Evolutionary conservation across 2,329 filamentous ascomycete genomes (phyloP).

Genomic region (Graphilbum sp.): DNA sequence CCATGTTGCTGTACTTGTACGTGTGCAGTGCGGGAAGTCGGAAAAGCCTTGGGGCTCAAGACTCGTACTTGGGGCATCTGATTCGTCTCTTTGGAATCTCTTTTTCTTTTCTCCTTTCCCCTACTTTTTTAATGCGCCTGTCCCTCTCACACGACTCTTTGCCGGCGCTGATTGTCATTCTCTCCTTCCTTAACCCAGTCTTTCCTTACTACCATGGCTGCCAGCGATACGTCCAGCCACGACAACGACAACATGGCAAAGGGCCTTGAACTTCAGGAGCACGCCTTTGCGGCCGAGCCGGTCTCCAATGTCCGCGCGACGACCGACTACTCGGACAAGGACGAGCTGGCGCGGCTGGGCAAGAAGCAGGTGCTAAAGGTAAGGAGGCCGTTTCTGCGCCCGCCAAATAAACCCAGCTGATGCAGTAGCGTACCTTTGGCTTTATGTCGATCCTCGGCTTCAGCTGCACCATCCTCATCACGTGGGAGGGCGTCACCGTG

Average conservation of each 20-base stretch:
- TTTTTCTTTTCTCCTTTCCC: too few relatives aligned
- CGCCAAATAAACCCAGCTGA: too few relatives aligned
- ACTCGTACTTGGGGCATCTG: too few relatives aligned
- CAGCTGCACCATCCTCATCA: constrained; percentile 31
- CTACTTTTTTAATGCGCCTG: too few relatives aligned
- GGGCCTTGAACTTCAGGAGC: neutral
- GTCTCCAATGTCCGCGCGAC: constrained; percentile 6
- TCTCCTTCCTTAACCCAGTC: too few relatives aligned
- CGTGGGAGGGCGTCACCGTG: constrained; percentile 26
- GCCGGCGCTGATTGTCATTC: too few relatives aligned
- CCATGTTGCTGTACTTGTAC: too few relatives aligned
- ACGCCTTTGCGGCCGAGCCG: constrained; percentile 6
- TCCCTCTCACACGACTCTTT: too few relatives aligned
- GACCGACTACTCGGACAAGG: constrained; percentile 12
- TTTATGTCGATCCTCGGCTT: constrained; percentile 32
- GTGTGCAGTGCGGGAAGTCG: too few relatives aligned
- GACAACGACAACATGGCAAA: neutral
- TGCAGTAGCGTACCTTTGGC: constrained; percentile 28
- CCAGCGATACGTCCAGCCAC: constrained; percentile 1
- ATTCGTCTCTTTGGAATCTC: too few relatives aligned
- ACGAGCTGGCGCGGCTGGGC: constrained; percentile 13
- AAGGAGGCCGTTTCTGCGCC: neutral
- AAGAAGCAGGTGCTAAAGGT: constrained; percentile 6
- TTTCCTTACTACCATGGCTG: too few relatives aligned
- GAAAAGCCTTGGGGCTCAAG: too few relatives aligned